Percentiles rank a stretch among this genome's conserved stretches.
phyloP scores from a whole-genome alignment of 2,329 filamentous ascomycete species.

The Curvularia verruculosa region DNA sequence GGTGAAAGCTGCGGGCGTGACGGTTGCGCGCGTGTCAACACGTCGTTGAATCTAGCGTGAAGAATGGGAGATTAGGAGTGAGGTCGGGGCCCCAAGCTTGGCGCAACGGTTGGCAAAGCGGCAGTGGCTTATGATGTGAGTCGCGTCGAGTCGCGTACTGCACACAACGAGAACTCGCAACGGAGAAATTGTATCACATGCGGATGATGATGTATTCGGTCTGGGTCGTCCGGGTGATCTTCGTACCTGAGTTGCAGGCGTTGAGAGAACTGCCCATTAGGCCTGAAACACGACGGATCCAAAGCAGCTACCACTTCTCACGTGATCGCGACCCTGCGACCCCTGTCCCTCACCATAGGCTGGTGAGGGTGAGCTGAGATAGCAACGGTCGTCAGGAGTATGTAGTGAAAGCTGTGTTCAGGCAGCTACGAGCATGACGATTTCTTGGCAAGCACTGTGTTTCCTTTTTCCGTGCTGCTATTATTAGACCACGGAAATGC shows the following conservation, averaged over 20 bases:
- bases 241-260: slow-evolving; percentile 7
- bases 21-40: slow-evolving; percentile 33
- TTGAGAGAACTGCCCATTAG: slow-evolving; percentile 10
- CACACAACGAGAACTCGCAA: slow-evolving; percentile 13
- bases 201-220: slow-evolving; percentile 2
- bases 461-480: background rate
- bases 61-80: slow-evolving; percentile 43
- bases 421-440: background rate
- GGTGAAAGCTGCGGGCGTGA: slow-evolving; percentile 23
- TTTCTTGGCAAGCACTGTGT: background rate
- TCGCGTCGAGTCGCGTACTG: slow-evolving; percentile 23
- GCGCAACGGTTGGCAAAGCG: slow-evolving; percentile 37
- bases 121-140: slow-evolving; percentile 36
- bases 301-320: slow-evolving; percentile 13
- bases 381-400: slow-evolving; percentile 5
- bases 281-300: slow-evolving; percentile 22
- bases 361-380: background rate
- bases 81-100: slow-evolving; percentile 39
- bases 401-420: background rate
- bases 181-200: slow-evolving; percentile 5
- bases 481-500: background rate
- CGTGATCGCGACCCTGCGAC: slow-evolving; percentile 20
- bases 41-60: slow-evolving; percentile 29
- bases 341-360: background rate
- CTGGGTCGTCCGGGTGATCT: slow-evolving; percentile 6